A percentile compares a stretch with the other conserved stretches of the same genome.
These are phyloP conservation scores for Elymus sibiricus DNA, from an alignment of 176 grass and related monocot genomes.

Conservation along the genomic window DNA sequence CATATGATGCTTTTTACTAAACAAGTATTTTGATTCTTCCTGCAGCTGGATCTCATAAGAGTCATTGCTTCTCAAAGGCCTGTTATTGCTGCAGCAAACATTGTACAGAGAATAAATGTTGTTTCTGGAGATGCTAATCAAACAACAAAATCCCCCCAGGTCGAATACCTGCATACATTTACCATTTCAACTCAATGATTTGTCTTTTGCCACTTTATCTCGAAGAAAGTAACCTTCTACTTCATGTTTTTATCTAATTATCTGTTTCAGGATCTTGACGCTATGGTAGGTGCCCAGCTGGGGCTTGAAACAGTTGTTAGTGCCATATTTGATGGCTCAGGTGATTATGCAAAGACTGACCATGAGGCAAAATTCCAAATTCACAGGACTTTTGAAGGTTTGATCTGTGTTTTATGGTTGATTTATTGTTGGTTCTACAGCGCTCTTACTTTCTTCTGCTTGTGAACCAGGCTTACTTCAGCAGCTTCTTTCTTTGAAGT, in stretches of 20 bases:
- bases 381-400: conserved; percentile 80
- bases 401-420: conserved; percentile 12
- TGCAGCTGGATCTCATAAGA: conserved; percentile 93
- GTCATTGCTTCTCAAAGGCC: conserved; percentile 86
- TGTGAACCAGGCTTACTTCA: conserved; percentile 79
- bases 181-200: conserved; percentile 13
- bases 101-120: conserved; percentile 74
- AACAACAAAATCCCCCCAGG: conserved; percentile 67
- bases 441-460: conserved; percentile 35
- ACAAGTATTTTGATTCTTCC: conserved; percentile 11
- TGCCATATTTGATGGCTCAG: conserved; percentile 79
- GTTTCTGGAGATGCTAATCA: conserved; percentile 56
- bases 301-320: conserved; percentile 74
- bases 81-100: conserved; percentile 64
- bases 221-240: conserved; percentile 10
- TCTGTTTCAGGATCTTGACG: conserved; percentile 61
- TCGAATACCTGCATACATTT: conserved; percentile 27
- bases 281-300: conserved; percentile 74
- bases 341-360: conserved; percentile 49
- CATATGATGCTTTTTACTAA: conserved; percentile 10
- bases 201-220: neutral
- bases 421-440: conserved; percentile 3
- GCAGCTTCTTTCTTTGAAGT: conserved; percentile 84
- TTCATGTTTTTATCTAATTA: conserved; percentile 25
- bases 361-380: conserved; percentile 68